These are phyloP conservation scores for Fusarium sarcochroum DNA, from an alignment of 2,329 filamentous ascomycete species.

Conservation along the genomic window DNA sequence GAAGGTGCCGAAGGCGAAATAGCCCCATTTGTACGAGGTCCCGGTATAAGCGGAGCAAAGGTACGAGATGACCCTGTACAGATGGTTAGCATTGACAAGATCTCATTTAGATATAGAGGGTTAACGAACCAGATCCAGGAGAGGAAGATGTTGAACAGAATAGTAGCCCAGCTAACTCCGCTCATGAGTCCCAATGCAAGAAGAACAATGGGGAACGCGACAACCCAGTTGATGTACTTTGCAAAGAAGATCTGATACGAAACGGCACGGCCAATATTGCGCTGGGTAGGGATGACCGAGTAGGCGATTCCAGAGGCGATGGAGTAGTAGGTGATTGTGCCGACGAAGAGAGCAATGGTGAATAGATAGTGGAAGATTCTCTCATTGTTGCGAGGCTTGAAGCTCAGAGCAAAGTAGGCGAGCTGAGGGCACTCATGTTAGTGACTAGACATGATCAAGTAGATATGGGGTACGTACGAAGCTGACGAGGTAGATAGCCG, in stretches of 20 bases:
- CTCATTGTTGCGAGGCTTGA: constrained; percentile 62
- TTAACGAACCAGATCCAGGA: constrained; percentile 62
- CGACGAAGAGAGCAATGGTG: constrained; percentile 63
- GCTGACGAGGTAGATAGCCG: constrained; percentile 62
- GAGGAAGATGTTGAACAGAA: constrained; percentile 64
- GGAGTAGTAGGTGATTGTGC: constrained; percentile 65
- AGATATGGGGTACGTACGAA: constrained; percentile 55
- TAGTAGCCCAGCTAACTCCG: constrained; percentile 69
- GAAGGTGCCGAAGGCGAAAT: constrained; percentile 66
- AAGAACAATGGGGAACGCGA: constrained; percentile 62
- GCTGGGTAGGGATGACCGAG: constrained; percentile 54
- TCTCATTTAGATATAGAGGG: rapidly evolving
- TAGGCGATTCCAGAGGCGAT: constrained; percentile 67
- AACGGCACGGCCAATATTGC: constrained; percentile 37
- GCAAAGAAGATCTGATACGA: constrained; percentile 68
- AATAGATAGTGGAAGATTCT: constrained; percentile 71
- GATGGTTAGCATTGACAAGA: neutral
- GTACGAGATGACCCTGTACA: constrained; percentile 60
- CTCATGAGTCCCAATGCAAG: constrained; percentile 65
- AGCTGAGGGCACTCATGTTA: constrained; percentile 52
- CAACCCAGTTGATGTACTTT: constrained; percentile 69
- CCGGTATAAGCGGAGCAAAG: constrained; percentile 63
- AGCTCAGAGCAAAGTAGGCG: constrained; percentile 57
- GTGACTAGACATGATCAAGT: neutral
- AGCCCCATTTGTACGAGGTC: constrained; percentile 70